Conservation (phyloP, 2,329 filamentous ascomycete genomes). For the Paraconiothyrium sp. region DNA sequence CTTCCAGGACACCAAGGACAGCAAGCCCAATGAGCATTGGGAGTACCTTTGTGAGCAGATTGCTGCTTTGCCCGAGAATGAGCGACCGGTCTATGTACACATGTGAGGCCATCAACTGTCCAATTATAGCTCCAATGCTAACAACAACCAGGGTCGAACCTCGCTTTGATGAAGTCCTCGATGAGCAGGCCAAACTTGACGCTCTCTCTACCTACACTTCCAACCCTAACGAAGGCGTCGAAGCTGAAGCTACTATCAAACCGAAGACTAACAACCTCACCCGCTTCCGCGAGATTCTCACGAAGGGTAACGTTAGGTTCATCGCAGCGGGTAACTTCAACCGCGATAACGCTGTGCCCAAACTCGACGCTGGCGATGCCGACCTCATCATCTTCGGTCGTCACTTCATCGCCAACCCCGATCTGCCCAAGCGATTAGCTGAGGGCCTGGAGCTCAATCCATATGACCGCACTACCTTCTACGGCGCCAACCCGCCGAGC, state of each 20-base stretch:
- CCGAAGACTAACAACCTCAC: slow-evolving; percentile 39
- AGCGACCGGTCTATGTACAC: slow-evolving; percentile 45
- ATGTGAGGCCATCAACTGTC: slow-evolving; percentile 34
- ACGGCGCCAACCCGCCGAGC: slow-evolving; percentile 43
- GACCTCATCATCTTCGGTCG: slow-evolving; percentile 59
- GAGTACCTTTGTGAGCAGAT: slow-evolving; percentile 56
- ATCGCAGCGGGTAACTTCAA: slow-evolving; percentile 66
- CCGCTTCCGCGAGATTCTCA: slow-evolving; percentile 59
- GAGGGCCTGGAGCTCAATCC: slow-evolving; percentile 54
- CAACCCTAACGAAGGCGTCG: slow-evolving; percentile 33
- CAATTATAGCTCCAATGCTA: slow-evolving; percentile 5
- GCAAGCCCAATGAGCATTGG: slow-evolving; percentile 58
- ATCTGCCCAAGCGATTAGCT: slow-evolving; percentile 57
- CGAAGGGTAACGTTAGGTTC: slow-evolving; percentile 60
- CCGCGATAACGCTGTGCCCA: slow-evolving; percentile 60
- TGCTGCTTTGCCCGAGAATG: slow-evolving; percentile 38
- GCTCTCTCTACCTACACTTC: slow-evolving; percentile 50
- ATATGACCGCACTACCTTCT: slow-evolving; percentile 59
- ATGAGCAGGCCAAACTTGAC: slow-evolving; percentile 49
- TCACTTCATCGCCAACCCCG: slow-evolving; percentile 60
- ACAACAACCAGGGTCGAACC: slow-evolving; percentile 45
- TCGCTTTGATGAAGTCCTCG: slow-evolving; percentile 49
- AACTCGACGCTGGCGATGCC: slow-evolving; percentile 54
- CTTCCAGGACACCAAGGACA: slow-evolving; percentile 54
- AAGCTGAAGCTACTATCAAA: slow-evolving; percentile 44